Percentiles rank a stretch among this genome's conserved stretches.
These are phyloP conservation scores for Murraya koenigii DNA, from an alignment of 345 rosid genomes.

Conservation along the genomic window DNA sequence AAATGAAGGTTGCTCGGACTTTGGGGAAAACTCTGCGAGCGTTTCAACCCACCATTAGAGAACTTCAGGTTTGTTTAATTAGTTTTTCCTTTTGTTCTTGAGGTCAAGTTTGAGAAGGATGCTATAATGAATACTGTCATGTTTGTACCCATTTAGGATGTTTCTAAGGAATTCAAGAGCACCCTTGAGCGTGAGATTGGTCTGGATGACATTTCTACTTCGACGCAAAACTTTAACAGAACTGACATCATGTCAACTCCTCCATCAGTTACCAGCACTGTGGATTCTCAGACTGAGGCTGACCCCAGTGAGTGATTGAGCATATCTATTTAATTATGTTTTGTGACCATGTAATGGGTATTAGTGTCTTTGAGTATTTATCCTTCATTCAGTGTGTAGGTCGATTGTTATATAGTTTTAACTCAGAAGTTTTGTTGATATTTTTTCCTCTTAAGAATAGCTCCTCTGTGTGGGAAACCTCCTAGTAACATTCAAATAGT, in stretches of 20 bases:
- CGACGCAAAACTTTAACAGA: constrained; percentile 43
- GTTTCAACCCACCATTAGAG: constrained; percentile 94
- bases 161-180: constrained; percentile 93
- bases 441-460: not conserved
- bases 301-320: constrained; percentile 55
- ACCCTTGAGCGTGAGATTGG: constrained; percentile 93
- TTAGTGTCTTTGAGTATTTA: not conserved
- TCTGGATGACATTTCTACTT: constrained; percentile 52
- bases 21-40: constrained; percentile 87
- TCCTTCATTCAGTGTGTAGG: not conserved
- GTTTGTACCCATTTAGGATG: constrained; percentile 51
- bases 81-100: not conserved
- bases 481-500: not conserved
- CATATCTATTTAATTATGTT: not conserved
- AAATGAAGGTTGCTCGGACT: constrained; percentile 80
- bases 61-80: constrained; percentile 63
- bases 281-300: constrained; percentile 35
- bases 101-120: not conserved
- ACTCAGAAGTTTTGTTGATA: not conserved
- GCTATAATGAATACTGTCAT: constrained; percentile 10
- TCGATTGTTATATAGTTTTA: not conserved
- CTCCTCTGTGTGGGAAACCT: not conserved
- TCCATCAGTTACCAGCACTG: constrained; percentile 30
- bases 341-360: not conserved
- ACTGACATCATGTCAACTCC: constrained; percentile 36